These are phyloP conservation scores for Rhytidiadelphus loreus DNA, from an alignment of 225 moss, liverwort and hornwort species.

Conservation along the genomic window DNA sequence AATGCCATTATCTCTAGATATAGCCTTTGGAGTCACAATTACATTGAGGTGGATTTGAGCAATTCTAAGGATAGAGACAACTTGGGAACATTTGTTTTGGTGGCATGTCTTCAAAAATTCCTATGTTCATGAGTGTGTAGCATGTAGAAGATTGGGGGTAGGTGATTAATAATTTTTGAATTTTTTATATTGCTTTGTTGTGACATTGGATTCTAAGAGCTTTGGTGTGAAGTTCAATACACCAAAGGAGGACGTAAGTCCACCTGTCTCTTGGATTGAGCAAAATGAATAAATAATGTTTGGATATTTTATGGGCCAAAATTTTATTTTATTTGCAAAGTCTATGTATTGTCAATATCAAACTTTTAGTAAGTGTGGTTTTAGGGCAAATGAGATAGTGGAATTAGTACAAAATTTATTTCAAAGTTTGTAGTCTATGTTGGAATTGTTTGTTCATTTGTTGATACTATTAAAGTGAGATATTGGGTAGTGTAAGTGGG, in stretches of 20 bases:
- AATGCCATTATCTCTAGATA: no score
- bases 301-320: fast-evolving
- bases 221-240: not conserved
- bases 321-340: not conserved
- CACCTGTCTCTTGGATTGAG: not conserved
- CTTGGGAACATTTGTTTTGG: not conserved
- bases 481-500: not conserved
- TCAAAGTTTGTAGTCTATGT: not conserved
- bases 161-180: not conserved
- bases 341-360: fast-evolving
- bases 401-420: not conserved
- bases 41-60: not conserved
- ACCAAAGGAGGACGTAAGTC: not conserved
- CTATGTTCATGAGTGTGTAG: fast-evolving
- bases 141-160: fast-evolving
- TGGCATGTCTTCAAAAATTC: not conserved
- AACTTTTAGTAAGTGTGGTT: no score
- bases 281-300: not conserved
- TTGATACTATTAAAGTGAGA: not conserved
- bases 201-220: not conserved
- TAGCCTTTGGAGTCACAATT: no score
- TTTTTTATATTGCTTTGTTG: no score
- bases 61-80: not conserved
- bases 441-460: not conserved
- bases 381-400: not conserved